Evolutionary conservation across 805 yeast species (phyloP), one percentile per base, ranked within the genome.

Genomic region (Scheffersomyces coipomensis): DNA sequence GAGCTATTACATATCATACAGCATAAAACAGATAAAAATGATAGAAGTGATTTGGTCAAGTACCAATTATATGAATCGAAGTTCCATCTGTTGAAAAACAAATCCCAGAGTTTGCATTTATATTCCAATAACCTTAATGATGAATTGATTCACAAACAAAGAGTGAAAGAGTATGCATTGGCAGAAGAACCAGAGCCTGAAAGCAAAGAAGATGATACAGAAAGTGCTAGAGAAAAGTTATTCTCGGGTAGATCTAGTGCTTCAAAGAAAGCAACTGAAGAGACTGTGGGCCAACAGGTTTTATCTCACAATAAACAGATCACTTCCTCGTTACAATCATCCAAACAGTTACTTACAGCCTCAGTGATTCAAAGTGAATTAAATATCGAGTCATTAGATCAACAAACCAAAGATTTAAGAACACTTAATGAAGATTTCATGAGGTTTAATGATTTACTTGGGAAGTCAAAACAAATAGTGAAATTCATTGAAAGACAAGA

Each of bases 401-500:
- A 64, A 33, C 79, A 79, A 23, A 61, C 77, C 0, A 53, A 65
- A 21, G 72, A 70, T 27, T 54, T 78, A 39, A 39, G 56, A 10
- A 47, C 53, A 8, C 57, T 76, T 39, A 69, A 76, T 38, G 65
- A 66, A 11, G 66, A 68, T 35, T 67, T 73, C 47, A 39, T 56
- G 10, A 60, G 57, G 15, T 72, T 77, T 51, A 66, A 64, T 17
- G 63, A 60, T 27, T 51, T 76, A 6, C 52, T 78, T 26, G 48
- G 56, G 35, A 67, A 60, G 37, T 72, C 80, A 1, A 66, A 64
- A 33, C 65, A 66, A 18, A 64, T 78, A 29, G 79, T 78, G 29
- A 66, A 64, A 45, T 66, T 72, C 35, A 76, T 78, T 30, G 79
- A 77, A 44, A 74, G 71, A 46, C 74, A 78, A 37, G 79, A 78